Base-by-base conservation (phyloP, 768 basidiomycete genomes). In the Fistulinella prunicolor region DNA sequence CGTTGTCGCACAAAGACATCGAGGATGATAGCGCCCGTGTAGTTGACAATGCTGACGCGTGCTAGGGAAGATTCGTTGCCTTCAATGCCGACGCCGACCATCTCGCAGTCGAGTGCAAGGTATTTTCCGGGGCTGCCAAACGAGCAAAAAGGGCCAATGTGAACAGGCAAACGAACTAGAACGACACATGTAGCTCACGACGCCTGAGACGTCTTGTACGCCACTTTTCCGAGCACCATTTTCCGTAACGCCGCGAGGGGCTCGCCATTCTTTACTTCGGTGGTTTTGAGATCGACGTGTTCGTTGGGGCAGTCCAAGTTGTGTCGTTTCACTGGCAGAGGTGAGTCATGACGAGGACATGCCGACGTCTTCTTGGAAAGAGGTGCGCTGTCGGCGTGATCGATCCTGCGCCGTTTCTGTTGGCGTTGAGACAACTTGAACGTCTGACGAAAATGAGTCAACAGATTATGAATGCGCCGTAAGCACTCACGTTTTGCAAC, bases 1-100 rank as follows among this genome's bases (percentile, higher is more conserved):
- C 83, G 77, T 61, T 91, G 94, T 42, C 78, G 73, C 26, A 99
- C 95, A 55, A 91, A 94, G 42, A 78, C 86, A 59, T 97, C 94
- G 53, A 96, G 64, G 35, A 86, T 71, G 22, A 89, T 74, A 1
- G 76, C 82, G 0, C 95, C 95, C 50, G 89, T 73, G 62, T 82
- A 95, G 66, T 97, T 95, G 47, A 97, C 92, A 34, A 96, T 63
- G 42, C 87, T 89, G 53, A 95, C 89, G 26, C 94, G 83, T 2
- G 93, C 94, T 13, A 96, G 77, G 0, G 86, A 85, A 0, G 89
- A 92, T 63, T 95, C 91, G 3, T 67, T 68, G 19, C 90, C 91
- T 21, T 84, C 76, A n/a, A 81, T 75, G 1, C 93, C 93, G n/a
- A 95, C 79, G 5, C 94, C 94, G 10, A 98, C 94, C 93, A 98